A percentile compares a stretch with the other conserved stretches of the same genome.
phyloP scores from a whole-genome alignment of 129 eudicot genomes.

The Pseudognaphalium luteoalbum region DNA sequence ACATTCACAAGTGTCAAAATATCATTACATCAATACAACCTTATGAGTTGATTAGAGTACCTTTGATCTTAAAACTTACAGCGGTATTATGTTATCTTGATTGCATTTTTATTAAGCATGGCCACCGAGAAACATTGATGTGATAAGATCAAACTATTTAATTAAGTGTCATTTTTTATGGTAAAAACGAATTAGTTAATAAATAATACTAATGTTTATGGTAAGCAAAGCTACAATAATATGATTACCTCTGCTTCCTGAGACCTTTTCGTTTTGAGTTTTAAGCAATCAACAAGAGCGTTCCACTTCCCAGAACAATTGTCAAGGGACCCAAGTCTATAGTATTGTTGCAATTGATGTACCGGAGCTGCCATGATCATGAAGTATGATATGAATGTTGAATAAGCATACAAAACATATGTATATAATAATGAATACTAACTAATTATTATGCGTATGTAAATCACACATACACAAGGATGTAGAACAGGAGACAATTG shows the following conservation, averaged over 20 bases:
- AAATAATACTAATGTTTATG: neutral
- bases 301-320: slow-evolving; percentile 75
- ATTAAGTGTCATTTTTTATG: neutral
- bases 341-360: slow-evolving; percentile 97
- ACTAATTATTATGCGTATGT: neutral
- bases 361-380: slow-evolving; percentile 77
- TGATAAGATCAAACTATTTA: neutral
- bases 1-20: slow-evolving; percentile 9
- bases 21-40: neutral
- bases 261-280: slow-evolving; percentile 76
- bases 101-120: neutral
- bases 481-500: neutral
- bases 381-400: slow-evolving; percentile 3
- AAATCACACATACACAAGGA: neutral
- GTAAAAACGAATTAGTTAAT: neutral
- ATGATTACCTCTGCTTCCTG: slow-evolving; percentile 60
- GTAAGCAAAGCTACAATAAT: neutral
- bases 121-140: neutral
- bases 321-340: slow-evolving; percentile 81
- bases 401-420: neutral
- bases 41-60: neutral
- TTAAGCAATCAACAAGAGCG: slow-evolving; percentile 77
- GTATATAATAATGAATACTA: neutral
- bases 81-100: neutral
- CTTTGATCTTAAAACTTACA: neutral